Percentiles rank a stretch among this genome's conserved stretches.
phyloP scores from a whole-genome alignment of 441 rosid species.

The Corymbia citriodora region DNA sequence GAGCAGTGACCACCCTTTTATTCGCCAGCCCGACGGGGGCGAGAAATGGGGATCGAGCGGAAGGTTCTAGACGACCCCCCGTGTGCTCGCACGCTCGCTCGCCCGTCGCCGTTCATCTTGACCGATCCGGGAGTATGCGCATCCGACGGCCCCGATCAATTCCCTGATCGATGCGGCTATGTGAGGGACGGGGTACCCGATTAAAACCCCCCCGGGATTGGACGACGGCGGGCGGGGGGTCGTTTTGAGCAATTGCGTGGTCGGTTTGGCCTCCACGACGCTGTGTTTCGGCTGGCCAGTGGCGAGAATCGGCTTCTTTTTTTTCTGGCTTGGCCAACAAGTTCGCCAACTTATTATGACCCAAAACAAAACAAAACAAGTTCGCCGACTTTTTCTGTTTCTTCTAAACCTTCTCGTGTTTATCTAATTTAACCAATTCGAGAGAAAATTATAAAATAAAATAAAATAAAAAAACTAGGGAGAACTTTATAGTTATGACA shows the following conservation, averaged over 20 bases:
- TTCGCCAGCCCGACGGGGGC: not conserved
- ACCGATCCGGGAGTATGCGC: not conserved
- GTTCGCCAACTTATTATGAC: not conserved
- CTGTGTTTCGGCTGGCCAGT: not conserved
- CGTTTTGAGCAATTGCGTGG: not conserved
- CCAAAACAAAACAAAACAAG: too few species aligned
- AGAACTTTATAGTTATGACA: not conserved
- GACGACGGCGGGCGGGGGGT: not conserved
- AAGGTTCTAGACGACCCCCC: conserved; percentile 32
- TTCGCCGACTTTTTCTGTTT: not conserved
- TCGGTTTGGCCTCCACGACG: not conserved
- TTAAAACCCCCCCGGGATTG: not conserved
- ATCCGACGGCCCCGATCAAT: not conserved
- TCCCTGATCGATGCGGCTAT: not conserved
- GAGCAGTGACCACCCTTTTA: not conserved
- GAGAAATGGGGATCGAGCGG: conserved; percentile 6
- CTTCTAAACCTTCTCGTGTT: not conserved
- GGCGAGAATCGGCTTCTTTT: not conserved
- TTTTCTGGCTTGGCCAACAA: not conserved
- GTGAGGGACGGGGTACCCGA: not conserved
- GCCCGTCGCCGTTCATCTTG: not conserved
- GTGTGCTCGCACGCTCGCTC: not conserved
- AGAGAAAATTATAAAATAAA: not conserved
- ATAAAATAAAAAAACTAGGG: not conserved
- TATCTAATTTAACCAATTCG: not conserved